Base-by-base conservation (phyloP, 257 asterid species). In the Lithospermum erythrorhizon region DNA sequence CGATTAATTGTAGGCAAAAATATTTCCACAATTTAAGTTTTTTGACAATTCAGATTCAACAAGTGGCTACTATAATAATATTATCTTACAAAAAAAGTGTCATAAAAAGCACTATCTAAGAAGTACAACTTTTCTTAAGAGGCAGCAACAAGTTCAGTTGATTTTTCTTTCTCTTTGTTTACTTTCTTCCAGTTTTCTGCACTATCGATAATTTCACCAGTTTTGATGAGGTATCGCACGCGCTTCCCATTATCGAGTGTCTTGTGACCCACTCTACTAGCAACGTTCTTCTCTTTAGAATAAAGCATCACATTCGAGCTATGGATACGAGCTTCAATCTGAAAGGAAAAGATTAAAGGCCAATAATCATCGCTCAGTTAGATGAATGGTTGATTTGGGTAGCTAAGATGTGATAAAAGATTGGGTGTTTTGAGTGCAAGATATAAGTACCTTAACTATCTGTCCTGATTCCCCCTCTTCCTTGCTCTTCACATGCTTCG, bases 291-390 rank as follows among this genome's bases (percentile, higher is more conserved):
- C 55, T 84, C 96, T 72, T 84, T 82, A 5, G 96, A 93, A 75
- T 89, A 93, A 41, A 89, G 95, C 99, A 93, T 93, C 83, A 89
- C 99, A 5, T 93, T 93, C 60, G 99, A 89, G 76, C 99, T 87
- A 77, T 93, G 99, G 62, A 93, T 79, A 0, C 97, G 97, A 1
- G 96, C 99, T 76, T 86, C 97, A 17, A 93, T 77, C 96, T 88
- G 86, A 74, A 70, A 71, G 61, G 19, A 70, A 32, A 41, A 58
- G 8, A 58, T 55, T 55, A 21, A 59, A 52, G 54, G 66, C 47
- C 55, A 25, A 47, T 45, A 66, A 59, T 21, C 49, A 6, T 3
- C 55, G 19, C 9, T 8, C 24, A 22, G 14, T 41, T 41, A 41
- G 17, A 3, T 1, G 4, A 11, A 41, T 41, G 13, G 17, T 41